Evolutionary conservation across 768 basidiomycete genomes (phyloP).

Genomic region (Termitomyces sp.): DNA sequence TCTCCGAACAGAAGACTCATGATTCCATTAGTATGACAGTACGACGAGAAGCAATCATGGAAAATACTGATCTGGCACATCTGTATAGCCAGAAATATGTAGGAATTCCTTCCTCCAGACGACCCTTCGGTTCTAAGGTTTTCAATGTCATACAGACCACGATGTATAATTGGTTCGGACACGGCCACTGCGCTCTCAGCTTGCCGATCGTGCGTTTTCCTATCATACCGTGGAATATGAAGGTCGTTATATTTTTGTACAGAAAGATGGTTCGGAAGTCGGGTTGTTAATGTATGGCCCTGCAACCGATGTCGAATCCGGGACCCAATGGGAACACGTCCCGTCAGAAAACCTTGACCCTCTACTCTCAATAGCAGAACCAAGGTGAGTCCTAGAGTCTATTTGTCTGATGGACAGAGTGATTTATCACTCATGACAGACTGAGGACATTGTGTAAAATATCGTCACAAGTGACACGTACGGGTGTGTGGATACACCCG

Average conservation of each 20-base stretch:
- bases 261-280: conserved; percentile 32
- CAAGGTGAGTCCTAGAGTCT: conserved; percentile 23
- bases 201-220: conserved; percentile 23
- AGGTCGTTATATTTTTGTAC: conserved; percentile 7
- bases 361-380: conserved; percentile 25
- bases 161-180: conserved; percentile 30
- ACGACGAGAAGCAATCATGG: conserved; percentile 28
- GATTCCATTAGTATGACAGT: conserved; percentile 28
- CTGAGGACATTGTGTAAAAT: conserved; percentile 31
- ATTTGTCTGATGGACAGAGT: neutral
- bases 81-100: conserved; percentile 22
- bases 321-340: conserved; percentile 19
- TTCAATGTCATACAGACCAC: conserved; percentile 13
- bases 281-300: conserved; percentile 24
- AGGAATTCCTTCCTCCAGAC: neutral
- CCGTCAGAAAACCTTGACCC: conserved; percentile 23
- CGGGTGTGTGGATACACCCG: conserved; percentile 29
- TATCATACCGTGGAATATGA: neutral
- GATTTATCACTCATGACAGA: conserved; percentile 15
- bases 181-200: conserved; percentile 22
- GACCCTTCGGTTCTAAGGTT: neutral
- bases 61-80: conserved; percentile 32
- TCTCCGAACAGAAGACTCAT: neutral
- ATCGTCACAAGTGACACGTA: conserved; percentile 25
- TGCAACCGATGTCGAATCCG: conserved; percentile 18